Evolutionary conservation across 139 green algal genomes (phyloP), one percentile per base, ranked within the genome.

Genomic region (Monoraphidium neglectum): DNA sequence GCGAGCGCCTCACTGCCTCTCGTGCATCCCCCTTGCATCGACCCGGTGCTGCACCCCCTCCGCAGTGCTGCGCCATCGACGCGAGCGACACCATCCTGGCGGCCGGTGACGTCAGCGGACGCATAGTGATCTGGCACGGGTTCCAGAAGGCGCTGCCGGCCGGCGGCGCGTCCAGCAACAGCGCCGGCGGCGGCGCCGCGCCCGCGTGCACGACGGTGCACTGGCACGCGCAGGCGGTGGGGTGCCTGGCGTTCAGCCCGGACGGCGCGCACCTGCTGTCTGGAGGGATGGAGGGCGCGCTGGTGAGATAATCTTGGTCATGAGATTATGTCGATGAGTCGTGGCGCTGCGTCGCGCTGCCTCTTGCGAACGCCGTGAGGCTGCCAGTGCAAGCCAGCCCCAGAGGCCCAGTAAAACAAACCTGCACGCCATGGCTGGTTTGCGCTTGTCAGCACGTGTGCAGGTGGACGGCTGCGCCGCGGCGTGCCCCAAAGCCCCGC

Each of bases 211-310:
- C 86, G 21, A 95, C 92, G 0, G 53, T 93, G 80, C 94, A 98
- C 87, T 98, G 94, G 94, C 94, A 98, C 72, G 80, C 94, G 10
- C 54, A 85, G 30, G 68, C 87, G 2, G 93, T 98, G 32, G 78
- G 82, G 3, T 83, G 59, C 26, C 66, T 98, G 30, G 64, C 72
- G 49, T 98, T 97, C 82, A 91, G 82, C 60, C 26, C 33, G 12
- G 94, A 98, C 57, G 88, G 87, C 12, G 59, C 72, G 5, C 87
- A 92, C 69, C 84, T 98, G 60, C 77, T 97, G 63, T 97, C 93
- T 33, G 94, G 94, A 15, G 93, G 93, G 1, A 23, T 69, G 23
- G 93, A 97, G 81, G 92, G 82, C 5, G 93, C 96, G 68, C 80
- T 97, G 79, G 92, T 90, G 46, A 70, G 72, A 23, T 2, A 51